Conservation (phyloP, 1,284 basidiomycete species). For the Cystobasidium sp. region DNA sequence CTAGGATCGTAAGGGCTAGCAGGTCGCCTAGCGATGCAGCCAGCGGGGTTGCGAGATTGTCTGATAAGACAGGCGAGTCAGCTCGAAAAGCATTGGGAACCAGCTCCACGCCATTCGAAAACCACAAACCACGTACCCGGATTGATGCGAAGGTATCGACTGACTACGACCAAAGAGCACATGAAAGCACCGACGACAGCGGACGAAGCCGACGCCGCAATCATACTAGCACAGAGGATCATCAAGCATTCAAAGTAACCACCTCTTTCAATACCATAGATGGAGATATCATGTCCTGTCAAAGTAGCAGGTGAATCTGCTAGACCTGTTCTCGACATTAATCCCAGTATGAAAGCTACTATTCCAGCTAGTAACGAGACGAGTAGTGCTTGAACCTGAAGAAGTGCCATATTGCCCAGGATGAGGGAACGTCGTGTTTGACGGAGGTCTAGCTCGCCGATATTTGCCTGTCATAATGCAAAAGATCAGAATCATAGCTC, state of each 20-base stretch:
- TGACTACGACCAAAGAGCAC: constrained; percentile 80
- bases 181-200: constrained; percentile 88
- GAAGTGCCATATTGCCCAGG: constrained; percentile 78
- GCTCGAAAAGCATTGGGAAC: neutral
- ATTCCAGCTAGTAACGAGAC: constrained; percentile 85
- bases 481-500: neutral
- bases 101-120: too few relatives aligned
- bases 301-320: constrained; percentile 54
- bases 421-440: constrained; percentile 70
- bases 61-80: constrained; percentile 58
- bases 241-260: constrained; percentile 68
- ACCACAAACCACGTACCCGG: constrained; percentile 75
- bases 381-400: constrained; percentile 90
- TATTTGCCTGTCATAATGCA: constrained; percentile 61
- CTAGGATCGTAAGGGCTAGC: constrained; percentile 67
- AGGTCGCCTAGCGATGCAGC: constrained; percentile 92
- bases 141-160: constrained; percentile 74
- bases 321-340: constrained; percentile 54
- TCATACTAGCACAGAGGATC: constrained; percentile 87
- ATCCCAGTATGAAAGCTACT: constrained; percentile 74
- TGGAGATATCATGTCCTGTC: constrained; percentile 37
- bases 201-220: constrained; percentile 79
- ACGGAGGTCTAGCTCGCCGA: constrained; percentile 83
- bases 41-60: constrained; percentile 93
- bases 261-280: constrained; percentile 52